phyloP scores from a whole-genome alignment of 2,329 filamentous ascomycete genomes.

The Cytospora paraplurivora region DNA sequence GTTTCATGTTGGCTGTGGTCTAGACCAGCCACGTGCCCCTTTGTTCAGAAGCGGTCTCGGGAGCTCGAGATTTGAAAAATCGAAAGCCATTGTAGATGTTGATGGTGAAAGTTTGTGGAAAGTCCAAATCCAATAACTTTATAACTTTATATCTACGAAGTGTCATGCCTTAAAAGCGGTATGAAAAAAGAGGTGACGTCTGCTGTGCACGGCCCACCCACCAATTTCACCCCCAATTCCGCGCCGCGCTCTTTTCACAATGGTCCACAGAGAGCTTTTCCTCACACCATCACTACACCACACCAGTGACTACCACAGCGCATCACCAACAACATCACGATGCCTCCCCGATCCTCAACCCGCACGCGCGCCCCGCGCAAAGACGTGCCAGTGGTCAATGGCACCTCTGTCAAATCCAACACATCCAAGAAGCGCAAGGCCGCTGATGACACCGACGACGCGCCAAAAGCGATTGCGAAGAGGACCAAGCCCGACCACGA shows the following conservation, averaged over 20 bases:
- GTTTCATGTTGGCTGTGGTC: too few relatives aligned
- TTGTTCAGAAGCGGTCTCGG: too few relatives aligned
- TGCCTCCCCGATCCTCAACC: constrained; percentile 25
- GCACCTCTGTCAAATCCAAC: constrained; percentile 15
- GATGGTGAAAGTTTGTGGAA: too few relatives aligned
- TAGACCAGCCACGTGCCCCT: too few relatives aligned
- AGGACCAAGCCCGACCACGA: constrained; percentile 13
- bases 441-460: constrained; percentile 11
- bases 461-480: constrained; percentile 15
- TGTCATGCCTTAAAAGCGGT: too few relatives aligned
- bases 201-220: too few relatives aligned
- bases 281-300: constrained; percentile 19
- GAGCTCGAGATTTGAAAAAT: too few relatives aligned
- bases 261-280: constrained; percentile 7
- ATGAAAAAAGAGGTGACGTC: too few relatives aligned
- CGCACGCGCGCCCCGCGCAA: constrained; percentile 23
- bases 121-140: too few relatives aligned
- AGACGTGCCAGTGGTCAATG: constrained; percentile 21
- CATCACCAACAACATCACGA: not conserved
- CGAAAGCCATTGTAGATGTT: too few relatives aligned
- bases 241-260: not conserved
- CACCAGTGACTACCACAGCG: not conserved
- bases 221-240: too few relatives aligned
- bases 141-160: too few relatives aligned
- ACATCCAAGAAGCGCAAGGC: constrained; percentile 29